Conservation (phyloP, 805 yeast genomes). For the baker's yeast (Saccharomyces cerevisiae) region DNA sequence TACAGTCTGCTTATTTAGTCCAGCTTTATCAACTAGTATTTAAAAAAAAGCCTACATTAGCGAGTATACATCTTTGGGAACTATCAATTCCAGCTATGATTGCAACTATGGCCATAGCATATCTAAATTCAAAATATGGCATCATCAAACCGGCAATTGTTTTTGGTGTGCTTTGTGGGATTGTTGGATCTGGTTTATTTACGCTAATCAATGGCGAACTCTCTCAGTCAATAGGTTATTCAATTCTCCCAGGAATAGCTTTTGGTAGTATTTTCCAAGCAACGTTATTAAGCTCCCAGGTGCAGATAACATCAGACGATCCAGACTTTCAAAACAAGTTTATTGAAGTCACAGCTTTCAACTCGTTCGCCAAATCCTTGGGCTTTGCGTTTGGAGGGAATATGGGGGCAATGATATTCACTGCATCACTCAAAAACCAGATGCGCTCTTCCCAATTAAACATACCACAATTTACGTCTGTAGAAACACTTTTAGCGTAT, state of each 20-base stretch:
- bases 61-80: constrained; percentile 18
- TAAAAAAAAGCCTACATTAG: constrained; percentile 18
- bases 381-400: constrained; percentile 23
- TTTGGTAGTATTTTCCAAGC: constrained; percentile 32
- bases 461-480: constrained; percentile 5
- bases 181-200: constrained; percentile 32
- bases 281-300: constrained; percentile 26
- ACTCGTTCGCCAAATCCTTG: constrained; percentile 16
- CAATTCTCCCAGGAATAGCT: constrained; percentile 34
- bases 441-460: constrained; percentile 3
- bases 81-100: constrained; percentile 17
- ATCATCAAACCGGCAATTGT: constrained; percentile 31
- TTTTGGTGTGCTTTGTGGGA: constrained; percentile 25
- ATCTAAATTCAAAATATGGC: constrained; percentile 29
- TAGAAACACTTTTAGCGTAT: constrained; percentile 16
- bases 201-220: constrained; percentile 26
- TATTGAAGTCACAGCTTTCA: constrained; percentile 21
- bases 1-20: constrained; percentile 19
- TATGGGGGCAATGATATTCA: constrained; percentile 18
- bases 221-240: constrained; percentile 29
- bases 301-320: constrained; percentile 17
- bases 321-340: constrained; percentile 15
- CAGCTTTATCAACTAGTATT: constrained; percentile 23
- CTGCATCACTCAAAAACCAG: constrained; percentile 13
- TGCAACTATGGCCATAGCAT: constrained; percentile 22